Conservation (phyloP, 2,329 filamentous ascomycete genomes). For the Spiromastix sp. region DNA sequence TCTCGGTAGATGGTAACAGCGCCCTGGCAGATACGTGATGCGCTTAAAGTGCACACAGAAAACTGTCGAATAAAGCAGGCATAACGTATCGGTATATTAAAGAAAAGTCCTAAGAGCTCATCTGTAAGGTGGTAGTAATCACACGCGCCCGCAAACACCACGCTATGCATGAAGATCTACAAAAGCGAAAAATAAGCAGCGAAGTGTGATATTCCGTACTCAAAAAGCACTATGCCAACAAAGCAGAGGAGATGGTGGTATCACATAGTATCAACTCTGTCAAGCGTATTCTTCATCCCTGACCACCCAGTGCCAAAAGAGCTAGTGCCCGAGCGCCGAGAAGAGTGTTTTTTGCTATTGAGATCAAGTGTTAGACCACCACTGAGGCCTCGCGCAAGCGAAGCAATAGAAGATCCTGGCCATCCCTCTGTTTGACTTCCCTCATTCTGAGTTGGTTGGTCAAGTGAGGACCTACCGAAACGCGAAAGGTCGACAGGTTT, state of each 20-base stretch:
- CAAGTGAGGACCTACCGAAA: not conserved
- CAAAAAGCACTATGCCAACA: not conserved
- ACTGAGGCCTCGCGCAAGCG: slow-evolving; percentile 32
- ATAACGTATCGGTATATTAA: too few relatives aligned
- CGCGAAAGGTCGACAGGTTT: not conserved
- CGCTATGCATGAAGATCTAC: not conserved
- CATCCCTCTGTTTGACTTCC: slow-evolving; percentile 22
- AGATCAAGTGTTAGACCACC: slow-evolving; percentile 33
- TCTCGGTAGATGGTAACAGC: too few relatives aligned
- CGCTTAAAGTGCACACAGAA: too few relatives aligned
- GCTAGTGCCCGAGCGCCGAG: slow-evolving; percentile 13
- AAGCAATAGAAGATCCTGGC: slow-evolving; percentile 29
- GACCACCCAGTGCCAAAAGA: not conserved
- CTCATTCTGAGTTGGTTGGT: not conserved
- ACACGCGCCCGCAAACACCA: not conserved
- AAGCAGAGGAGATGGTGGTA: not conserved
- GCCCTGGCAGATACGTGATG: too few relatives aligned
- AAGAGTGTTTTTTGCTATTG: slow-evolving; percentile 19
- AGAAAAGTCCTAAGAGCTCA: too few relatives aligned
- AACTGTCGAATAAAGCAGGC: too few relatives aligned
- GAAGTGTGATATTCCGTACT: too few relatives aligned
- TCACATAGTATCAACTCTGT: slow-evolving; percentile 6
- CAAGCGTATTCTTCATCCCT: slow-evolving; percentile 1
- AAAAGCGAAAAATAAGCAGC: not conserved
- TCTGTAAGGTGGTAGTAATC: too few relatives aligned